Evolutionary conservation across 1,284 basidiomycete genomes (phyloP).

Genomic region (Sanghuangporus weigelae): DNA sequence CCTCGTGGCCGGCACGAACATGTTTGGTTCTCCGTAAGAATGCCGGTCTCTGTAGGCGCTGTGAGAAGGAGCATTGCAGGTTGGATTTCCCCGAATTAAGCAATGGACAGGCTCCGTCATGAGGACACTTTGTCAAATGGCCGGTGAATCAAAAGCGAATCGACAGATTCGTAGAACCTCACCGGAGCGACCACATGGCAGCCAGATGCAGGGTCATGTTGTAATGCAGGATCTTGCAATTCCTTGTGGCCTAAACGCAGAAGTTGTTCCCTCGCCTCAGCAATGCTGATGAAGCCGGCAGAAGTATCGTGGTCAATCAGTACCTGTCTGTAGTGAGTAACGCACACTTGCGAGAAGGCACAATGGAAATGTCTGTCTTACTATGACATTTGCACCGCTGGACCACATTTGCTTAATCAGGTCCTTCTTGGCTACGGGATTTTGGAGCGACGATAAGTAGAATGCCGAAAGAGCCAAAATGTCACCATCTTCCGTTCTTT

Average conservation of each 20-base stretch:
- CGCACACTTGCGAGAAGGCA: constrained; percentile 8
- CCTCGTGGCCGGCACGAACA: constrained; percentile 77
- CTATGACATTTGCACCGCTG: constrained; percentile 78
- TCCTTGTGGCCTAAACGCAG: constrained; percentile 64
- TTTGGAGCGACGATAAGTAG: constrained; percentile 69
- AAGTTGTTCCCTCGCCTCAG: constrained; percentile 78
- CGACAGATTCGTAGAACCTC: constrained; percentile 28
- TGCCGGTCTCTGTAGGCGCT: constrained; percentile 79
- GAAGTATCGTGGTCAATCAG: constrained; percentile 83
- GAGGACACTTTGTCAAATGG: constrained; percentile 67
- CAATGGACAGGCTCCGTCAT: constrained; percentile 84
- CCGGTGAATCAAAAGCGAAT: constrained; percentile 18
- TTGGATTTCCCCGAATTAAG: constrained; percentile 44
- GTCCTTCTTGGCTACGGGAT: constrained; percentile 54
- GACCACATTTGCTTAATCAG: constrained; percentile 86
- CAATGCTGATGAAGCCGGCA: constrained; percentile 76
- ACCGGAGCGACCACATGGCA: constrained; percentile 82
- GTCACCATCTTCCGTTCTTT: constrained; percentile 34
- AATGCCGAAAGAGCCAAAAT: constrained; percentile 85
- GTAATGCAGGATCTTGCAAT: constrained; percentile 38
- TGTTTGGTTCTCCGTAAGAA: constrained; percentile 89
- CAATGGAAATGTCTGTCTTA: constrained; percentile 30
- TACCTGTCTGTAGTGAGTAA: constrained; percentile 42
- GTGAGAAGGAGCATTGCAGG: constrained; percentile 79
- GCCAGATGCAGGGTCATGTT: constrained; percentile 39